Evolutionary conservation across 2,329 filamentous ascomycete species (phyloP), one percentile per base, ranked within the genome.

Genomic region (Cryphonectria carpinicola): DNA sequence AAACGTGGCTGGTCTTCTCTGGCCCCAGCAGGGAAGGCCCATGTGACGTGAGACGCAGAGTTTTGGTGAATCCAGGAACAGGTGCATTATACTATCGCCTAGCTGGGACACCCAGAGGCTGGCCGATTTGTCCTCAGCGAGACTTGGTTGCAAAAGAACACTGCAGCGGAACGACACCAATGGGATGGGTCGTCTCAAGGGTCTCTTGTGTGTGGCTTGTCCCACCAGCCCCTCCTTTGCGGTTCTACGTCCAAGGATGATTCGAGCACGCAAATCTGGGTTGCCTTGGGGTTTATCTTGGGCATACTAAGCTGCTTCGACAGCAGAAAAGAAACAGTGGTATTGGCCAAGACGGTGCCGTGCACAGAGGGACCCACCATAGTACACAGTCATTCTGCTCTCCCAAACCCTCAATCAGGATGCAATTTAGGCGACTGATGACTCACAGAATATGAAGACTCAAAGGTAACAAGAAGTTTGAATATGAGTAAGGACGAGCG

Each of bases 1-100:
- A 66, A 4, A 49, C n/a, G 70, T 65, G 62, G 66, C 66, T 69
- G 66, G 41, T 17, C 69, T 60, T 25, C 37, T 41, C 17, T 41
- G 60, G 35, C 58, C 58, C 46, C 68, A 66, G 39, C 32, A 68
- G 35, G 46, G 60, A 41, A n/a, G 22, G 14, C n/a, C 37, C 37
- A 43, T 28, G 58, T 39, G 25, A 64, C 39, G 11, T 46, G 61
- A 46, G 28, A 28, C n/a, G 39, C 61, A 64, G 61, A 64, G 37
- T 11, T 52, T 13, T 62, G 54, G 49, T 61, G 46, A 46, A 49
- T 66, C 66, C 56, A 58, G 62, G 62, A 69, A 61, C 68, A 54
- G 61, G 61, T 65, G 41, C 66, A 68, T 43, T 41, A 46, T 46
- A 14, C 43, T 46, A 25, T 39, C 61, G 61, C 61, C 61, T 28